Evolutionary conservation across 768 basidiomycete genomes (phyloP), one percentile per base, ranked within the genome.

Genomic region (Leccinum variicolor): DNA sequence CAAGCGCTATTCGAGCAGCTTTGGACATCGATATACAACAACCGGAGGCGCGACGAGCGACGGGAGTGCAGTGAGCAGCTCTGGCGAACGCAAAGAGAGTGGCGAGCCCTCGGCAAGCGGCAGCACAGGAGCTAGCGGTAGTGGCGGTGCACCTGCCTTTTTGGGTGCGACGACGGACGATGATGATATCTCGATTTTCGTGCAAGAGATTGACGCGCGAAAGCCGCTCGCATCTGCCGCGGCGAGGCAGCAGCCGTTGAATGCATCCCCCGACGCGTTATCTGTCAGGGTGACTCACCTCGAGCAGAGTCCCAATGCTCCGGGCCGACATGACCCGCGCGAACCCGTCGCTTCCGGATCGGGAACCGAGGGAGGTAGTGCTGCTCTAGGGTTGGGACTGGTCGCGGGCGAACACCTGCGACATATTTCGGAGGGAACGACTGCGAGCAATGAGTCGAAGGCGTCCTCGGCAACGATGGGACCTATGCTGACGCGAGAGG

Each of bases 1-100:
- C 39, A 88, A 87, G 69, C 76, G 88, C 7, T 92, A 90, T 73
- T 88, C 86, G 47, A 89, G 87, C 62, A 88, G 84, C 59, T 92
- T 92, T 67, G 84, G 86, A 10, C 84, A 91, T 69, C 79, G 90
- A 46, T 89, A 89, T 67, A 74, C 70, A 21, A 67, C 75, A 14
- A 73, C 78, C 17, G 71, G 73, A 29, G 75, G 79, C 54, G 68
- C 76, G 1, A 74, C 78, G 8, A 80, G 79, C 53, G 69, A 74
- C 50, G 73, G 65, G 6, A 70, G 69, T 25, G 61, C 69, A 13
- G 63, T 63, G 6, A 65, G 69, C 13, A 50, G 28, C 15, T 5
- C 56, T 1, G 62, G 61, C 3, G 66, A 64, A 31, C 66, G 66
- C 57, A 64, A 59, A 59, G 68, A 62, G 15, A 19, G 41, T 46